These are phyloP conservation scores for Albophoma yamanashiensis DNA, from an alignment of 2,329 filamentous ascomycete species.

Conservation along the genomic window DNA sequence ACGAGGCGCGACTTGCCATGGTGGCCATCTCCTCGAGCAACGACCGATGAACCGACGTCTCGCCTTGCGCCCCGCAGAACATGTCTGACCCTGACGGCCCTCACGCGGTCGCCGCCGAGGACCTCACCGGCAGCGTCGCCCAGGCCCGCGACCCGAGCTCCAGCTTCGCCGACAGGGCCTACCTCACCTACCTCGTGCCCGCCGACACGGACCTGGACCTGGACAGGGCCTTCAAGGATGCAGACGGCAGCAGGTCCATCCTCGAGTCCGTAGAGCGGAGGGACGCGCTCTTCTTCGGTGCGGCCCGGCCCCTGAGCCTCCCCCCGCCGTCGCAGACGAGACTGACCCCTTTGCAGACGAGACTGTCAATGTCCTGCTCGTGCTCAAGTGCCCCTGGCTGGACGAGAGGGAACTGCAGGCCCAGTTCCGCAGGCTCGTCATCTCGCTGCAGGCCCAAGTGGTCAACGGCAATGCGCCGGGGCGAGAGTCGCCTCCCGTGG, in stretches of 20 bases:
- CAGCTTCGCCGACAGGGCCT: slow-evolving; percentile 44
- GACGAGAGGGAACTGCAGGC: slow-evolving; percentile 45
- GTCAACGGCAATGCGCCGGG: slow-evolving; percentile 43
- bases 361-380: slow-evolving; percentile 55
- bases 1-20: neutral
- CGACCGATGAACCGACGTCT: neutral
- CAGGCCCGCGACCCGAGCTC: slow-evolving; percentile 13
- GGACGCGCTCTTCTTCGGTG: slow-evolving; percentile 63
- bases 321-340: slow-evolving; percentile 9
- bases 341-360: slow-evolving; percentile 47
- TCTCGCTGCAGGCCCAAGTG: slow-evolving; percentile 58
- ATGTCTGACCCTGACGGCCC: slow-evolving; percentile 11
- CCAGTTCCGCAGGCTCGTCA: slow-evolving; percentile 50
- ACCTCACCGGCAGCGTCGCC: slow-evolving; percentile 9
- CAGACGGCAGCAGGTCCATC: slow-evolving; percentile 30
- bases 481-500: slow-evolving; percentile 33
- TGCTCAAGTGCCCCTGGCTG: slow-evolving; percentile 53
- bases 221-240: slow-evolving; percentile 36
- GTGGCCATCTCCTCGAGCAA: neutral
- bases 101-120: slow-evolving; percentile 10
- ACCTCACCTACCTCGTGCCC: slow-evolving; percentile 51
- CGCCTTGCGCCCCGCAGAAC: neutral
- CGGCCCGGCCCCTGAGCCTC: slow-evolving; percentile 10
- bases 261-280: slow-evolving; percentile 51
- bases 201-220: slow-evolving; percentile 42